Percentiles rank a stretch among this genome's conserved stretches.
phyloP scores from a whole-genome alignment of 129 eudicot species.

The Chrysanthemum makinoi region DNA sequence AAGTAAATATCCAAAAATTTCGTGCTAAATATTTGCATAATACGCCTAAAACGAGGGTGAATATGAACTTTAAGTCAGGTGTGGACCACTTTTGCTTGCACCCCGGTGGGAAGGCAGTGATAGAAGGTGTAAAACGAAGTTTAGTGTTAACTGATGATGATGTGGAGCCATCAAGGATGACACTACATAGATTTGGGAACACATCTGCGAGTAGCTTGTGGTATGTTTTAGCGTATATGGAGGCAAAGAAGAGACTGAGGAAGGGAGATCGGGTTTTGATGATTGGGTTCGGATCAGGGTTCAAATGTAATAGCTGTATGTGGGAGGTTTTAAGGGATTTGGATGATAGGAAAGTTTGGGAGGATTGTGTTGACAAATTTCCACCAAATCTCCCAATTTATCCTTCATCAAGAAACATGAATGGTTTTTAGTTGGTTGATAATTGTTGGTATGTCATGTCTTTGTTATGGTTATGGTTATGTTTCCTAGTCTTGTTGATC shows the following conservation, averaged over 20 bases:
- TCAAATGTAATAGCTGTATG: conserved; percentile 49
- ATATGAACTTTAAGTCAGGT: conserved; percentile 31
- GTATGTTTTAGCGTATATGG: conserved; percentile 62
- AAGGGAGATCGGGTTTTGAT: conserved; percentile 47
- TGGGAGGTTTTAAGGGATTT: conserved; percentile 53
- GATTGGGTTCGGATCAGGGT: conserved; percentile 56
- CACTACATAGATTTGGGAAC: conserved; percentile 51
- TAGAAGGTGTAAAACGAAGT: conserved; percentile 37
- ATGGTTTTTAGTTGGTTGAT: conserved; percentile 21
- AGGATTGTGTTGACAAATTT: conserved; percentile 42
- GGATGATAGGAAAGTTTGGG: conserved; percentile 52
- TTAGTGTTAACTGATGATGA: conserved; percentile 39
- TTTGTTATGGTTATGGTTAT: no score
- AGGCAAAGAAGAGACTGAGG: conserved; percentile 46
- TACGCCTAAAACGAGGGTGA: neutral
- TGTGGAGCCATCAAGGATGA: conserved; percentile 54
- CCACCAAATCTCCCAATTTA: conserved; percentile 39
- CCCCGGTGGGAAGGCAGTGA: conserved; percentile 54
- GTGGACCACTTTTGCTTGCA: conserved; percentile 43
- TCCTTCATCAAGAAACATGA: conserved; percentile 53
- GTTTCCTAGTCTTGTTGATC: no score
- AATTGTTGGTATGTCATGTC: no score
- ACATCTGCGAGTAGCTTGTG: conserved; percentile 54
- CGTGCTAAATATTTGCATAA: neutral
- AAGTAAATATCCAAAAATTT: conserved; percentile 5